Base-by-base conservation (phyloP, 2,329 filamentous ascomycete species). In the Fulvia fulva region DNA sequence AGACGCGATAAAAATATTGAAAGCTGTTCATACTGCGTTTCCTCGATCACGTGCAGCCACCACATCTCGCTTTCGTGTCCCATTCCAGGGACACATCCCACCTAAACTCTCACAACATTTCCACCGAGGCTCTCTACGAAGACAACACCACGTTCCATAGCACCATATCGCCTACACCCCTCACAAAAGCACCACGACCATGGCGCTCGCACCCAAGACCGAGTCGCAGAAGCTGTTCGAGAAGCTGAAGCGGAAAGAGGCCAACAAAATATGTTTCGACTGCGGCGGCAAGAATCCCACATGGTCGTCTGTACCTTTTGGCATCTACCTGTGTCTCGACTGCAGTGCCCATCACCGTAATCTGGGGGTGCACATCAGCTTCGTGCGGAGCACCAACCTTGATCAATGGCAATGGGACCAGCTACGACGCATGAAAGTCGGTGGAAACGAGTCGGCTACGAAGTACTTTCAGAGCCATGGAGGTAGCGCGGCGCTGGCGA, bases 321-420 rank as follows among this genome's bases (percentile, higher is more conserved):
- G 90, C 72, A 97, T 99, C 75, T 99, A 97, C 75, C 86, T 99
- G 22, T 99, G 94, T 73, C 87, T 99, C 70, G 94, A 99, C 78
- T 99, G 94, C 80, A 97, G 93, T 44, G 89, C 93, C 57, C 91
- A 97, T 76, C 94, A 99, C 77, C 88, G 94, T 69, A 97, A 97
- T 76, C 87, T 99, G 70, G 94, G 94, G 76, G 93, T 97, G 61
- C 94, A 99, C 78, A 97, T 99, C 77, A 97, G 93, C 68, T 99
- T 99, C 81, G 94, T 99, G 70, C 89, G 94, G 71, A 97, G 93
- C 62, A 97, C 93, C 62, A 97, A 97, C 76, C 89, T 99, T 75
- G 94, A 99, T 76, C 91, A 80, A 64, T 99, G 94, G 94, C 91
- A 97, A 89, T 99, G 94, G 94, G 91, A 97, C 67, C 94, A 99